Conservation (phyloP, 352 stramenopile species). For the Aphanomyces cochlioides region DNA sequence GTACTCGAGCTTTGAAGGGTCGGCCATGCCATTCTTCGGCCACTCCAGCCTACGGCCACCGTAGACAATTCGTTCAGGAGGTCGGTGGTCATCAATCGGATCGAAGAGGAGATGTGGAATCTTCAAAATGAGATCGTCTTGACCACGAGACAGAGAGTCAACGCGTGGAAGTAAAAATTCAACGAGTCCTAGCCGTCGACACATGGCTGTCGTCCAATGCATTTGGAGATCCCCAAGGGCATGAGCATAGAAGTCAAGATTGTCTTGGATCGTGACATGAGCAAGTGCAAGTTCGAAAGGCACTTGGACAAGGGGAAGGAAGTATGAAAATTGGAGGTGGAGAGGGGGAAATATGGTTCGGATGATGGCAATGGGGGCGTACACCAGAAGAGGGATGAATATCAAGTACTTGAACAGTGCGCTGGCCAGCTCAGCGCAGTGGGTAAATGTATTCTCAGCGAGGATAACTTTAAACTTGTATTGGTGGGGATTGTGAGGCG, state of each 20-base stretch:
- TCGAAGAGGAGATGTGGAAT: conserved; percentile 79
- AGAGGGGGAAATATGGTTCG: conserved; percentile 63
- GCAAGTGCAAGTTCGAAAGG: conserved; percentile 94
- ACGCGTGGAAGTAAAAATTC: conserved; percentile 66
- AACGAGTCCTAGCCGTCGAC: conserved; percentile 60
- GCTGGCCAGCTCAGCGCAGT: conserved; percentile 90
- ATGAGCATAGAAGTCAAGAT: conserved; percentile 90
- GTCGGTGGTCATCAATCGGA: conserved; percentile 58
- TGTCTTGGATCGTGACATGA: conserved; percentile 92
- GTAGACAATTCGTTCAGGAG: conserved; percentile 42
- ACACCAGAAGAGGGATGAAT: conserved; percentile 86
- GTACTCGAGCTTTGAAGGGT: conserved; percentile 63
- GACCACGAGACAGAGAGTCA: conserved; percentile 31
- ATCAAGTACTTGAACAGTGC: conserved; percentile 89
- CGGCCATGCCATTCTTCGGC: conserved; percentile 77
- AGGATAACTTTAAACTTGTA: conserved; percentile 94
- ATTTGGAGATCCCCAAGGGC: conserved; percentile 76
- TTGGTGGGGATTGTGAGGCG: conserved; percentile 94
- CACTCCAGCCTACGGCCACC: conserved; percentile 76
- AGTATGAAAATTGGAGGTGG: conserved; percentile 87
- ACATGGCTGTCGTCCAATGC: conserved; percentile 52
- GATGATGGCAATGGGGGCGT: conserved; percentile 78
- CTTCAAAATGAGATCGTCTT: conserved; percentile 43
- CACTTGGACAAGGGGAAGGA: conserved; percentile 92
- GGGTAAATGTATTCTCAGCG: conserved; percentile 88